Base-by-base conservation (phyloP, 441 rosid genomes). In the Bruguiera hainesii region DNA sequence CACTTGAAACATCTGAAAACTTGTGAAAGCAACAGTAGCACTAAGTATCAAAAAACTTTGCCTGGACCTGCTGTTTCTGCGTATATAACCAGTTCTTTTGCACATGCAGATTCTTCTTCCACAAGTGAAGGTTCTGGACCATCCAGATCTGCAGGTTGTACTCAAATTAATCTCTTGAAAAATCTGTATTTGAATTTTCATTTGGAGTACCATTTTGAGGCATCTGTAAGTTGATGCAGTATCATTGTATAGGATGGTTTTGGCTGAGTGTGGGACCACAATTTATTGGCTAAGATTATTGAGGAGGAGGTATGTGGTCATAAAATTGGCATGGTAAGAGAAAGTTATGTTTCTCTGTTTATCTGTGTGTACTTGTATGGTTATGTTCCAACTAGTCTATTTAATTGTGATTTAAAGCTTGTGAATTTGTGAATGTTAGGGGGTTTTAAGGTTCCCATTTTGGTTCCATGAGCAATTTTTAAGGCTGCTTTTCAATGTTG, bases 171-270 rank as follows among this genome's bases (percentile, higher is more conserved):
- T 57, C 61, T 60, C 65, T 51, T 46, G 31, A n/a, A 26, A 20
- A 21, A 62, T 39, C 63, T 46, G 19, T 60, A 8, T 37, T 73
- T 64, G 49, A n/a, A 28, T 58, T 6, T 50, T 69, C 29, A 11
- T 60, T 56, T 65, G 25, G 63, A 55, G 57, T 62, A 59, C 50
- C 29, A 10, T 65, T 49, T 64, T 59, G 8, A 63, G 65, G 11
- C 53, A 39, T 60, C 57, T 23, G 37, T 20, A 65, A 49, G 66
- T 64, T 42, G 20, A 39, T 56, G 28, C 52, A 13, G n/a, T 61
- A 42, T 77, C 65, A n/a, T 37, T 74, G 37, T 70, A 18, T 80
- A 89, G 96, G 96, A 93, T 82, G 97, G 98, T 30, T 89, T 89
- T 80, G 87, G 81, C 68, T 75, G 80, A 73, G 73, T 68, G 23